phyloP scores from a whole-genome alignment of 352 stramenopile genomes.

The Phytopythium litorale region DNA sequence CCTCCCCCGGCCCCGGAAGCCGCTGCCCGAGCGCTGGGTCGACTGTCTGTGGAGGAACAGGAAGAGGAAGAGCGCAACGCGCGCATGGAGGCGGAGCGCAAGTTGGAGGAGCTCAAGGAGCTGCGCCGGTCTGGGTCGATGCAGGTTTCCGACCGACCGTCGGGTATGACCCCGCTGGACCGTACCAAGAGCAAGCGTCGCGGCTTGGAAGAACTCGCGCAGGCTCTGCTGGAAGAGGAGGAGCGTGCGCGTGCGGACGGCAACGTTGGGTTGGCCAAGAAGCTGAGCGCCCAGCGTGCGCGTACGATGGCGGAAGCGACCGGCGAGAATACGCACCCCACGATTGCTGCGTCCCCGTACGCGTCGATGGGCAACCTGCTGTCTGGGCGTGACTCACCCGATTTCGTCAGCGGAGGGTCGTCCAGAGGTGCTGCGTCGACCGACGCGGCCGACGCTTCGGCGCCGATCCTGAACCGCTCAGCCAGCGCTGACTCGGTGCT shows the following conservation, averaged over 20 bases:
- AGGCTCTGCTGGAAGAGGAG: constrained; percentile 74
- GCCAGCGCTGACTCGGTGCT: constrained; percentile 24
- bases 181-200: constrained; percentile 65
- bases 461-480: constrained; percentile 33
- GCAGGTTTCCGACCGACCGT: constrained; percentile 46
- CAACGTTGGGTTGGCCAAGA: constrained; percentile 71
- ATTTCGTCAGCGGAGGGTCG: background rate
- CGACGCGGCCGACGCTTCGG: constrained; percentile 8
- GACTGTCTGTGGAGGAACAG: constrained; percentile 42
- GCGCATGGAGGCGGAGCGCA: constrained; percentile 73
- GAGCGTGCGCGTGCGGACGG: constrained; percentile 73
- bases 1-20: constrained; percentile 24
- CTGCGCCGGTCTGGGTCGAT: constrained; percentile 63
- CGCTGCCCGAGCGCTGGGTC: constrained; percentile 22
- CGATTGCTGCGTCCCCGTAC: constrained; percentile 25
- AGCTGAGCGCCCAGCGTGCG: constrained; percentile 70
- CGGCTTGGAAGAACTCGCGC: constrained; percentile 75
- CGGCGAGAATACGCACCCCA: constrained; percentile 27
- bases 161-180: constrained; percentile 52
- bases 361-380: constrained; percentile 44
- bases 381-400: constrained; percentile 8
- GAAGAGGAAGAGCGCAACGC: constrained; percentile 74
- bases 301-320: constrained; percentile 64
- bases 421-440: background rate
- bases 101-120: constrained; percentile 79